Conservation (phyloP, 2,329 filamentous ascomycete genomes). For the Neopestalotiopsis rosae region DNA sequence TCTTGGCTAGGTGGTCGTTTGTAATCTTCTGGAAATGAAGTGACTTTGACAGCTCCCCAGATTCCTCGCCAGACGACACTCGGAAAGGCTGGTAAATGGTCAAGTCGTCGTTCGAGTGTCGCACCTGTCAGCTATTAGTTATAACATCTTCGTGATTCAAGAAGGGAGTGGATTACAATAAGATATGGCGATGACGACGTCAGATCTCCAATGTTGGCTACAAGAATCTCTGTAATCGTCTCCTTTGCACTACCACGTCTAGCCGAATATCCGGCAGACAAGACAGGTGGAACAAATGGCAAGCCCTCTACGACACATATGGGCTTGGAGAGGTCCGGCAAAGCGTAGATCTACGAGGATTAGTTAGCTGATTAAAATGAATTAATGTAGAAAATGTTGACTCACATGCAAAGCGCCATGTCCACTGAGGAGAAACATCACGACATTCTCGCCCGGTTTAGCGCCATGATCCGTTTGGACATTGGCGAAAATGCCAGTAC, state of each 20-base stretch:
- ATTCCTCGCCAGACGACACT: slow-evolving; percentile 40
- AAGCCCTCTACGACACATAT: slow-evolving; percentile 79
- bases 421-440: slow-evolving; percentile 79
- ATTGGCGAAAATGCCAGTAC: slow-evolving; percentile 57
- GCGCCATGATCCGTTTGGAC: slow-evolving; percentile 43
- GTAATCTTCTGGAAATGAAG: slow-evolving; percentile 79
- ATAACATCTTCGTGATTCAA: no score
- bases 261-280: slow-evolving; percentile 73
- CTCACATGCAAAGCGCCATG: slow-evolving; percentile 78
- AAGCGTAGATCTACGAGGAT: slow-evolving; percentile 69
- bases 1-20: slow-evolving; percentile 70
- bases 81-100: slow-evolving; percentile 85
- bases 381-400: slow-evolving; percentile 23
- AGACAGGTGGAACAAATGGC: slow-evolving; percentile 75
- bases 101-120: slow-evolving; percentile 81
- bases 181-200: slow-evolving; percentile 76
- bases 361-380: slow-evolving; percentile 17
- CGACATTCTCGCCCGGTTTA: slow-evolving; percentile 54
- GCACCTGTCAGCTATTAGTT: slow-evolving; percentile 56
- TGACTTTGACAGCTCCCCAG: slow-evolving; percentile 54
- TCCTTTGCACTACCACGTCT: slow-evolving; percentile 77
- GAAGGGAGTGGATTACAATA: slow-evolving; percentile 62
- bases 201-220: slow-evolving; percentile 83
- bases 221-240: slow-evolving; percentile 76
- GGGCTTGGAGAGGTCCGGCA: slow-evolving; percentile 74